Percentiles rank a stretch among this genome's conserved stretches.
phyloP scores from a whole-genome alignment of 2,329 filamentous ascomycete genomes.

The Atkinsonella hypoxylon region DNA sequence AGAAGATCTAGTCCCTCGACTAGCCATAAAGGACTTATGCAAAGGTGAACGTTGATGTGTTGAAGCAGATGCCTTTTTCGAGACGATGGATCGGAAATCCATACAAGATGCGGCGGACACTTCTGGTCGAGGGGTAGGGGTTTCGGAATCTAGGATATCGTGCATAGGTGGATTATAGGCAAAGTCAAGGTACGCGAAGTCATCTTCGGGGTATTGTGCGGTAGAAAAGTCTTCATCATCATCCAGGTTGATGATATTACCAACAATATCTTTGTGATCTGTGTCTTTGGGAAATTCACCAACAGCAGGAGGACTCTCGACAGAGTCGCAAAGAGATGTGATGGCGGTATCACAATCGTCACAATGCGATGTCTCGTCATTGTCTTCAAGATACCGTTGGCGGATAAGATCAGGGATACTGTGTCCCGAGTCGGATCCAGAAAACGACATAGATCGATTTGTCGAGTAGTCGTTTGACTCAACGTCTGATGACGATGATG shows the following conservation, averaged over 20 bases:
- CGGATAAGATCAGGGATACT: conserved; percentile 21
- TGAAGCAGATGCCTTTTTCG: conserved; percentile 21
- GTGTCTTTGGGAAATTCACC: conserved; percentile 19
- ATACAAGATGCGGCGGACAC: conserved; percentile 22
- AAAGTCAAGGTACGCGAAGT: conserved; percentile 18
- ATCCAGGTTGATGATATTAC: conserved; percentile 21
- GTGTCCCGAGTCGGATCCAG: conserved; percentile 34
- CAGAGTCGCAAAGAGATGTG: conserved; percentile 33
- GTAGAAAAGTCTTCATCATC: conserved; percentile 26
- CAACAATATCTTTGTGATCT: conserved; percentile 17
- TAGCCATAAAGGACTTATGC: conserved; percentile 20
- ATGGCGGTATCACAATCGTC: conserved; percentile 31
- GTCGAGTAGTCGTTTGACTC: conserved; percentile 21
- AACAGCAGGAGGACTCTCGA: conserved; percentile 25
- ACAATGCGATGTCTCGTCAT: conserved; percentile 34
- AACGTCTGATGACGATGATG: conserved; percentile 22
- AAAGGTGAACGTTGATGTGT: conserved; percentile 22
- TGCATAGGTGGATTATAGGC: conserved; percentile 11
- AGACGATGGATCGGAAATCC: conserved; percentile 22
- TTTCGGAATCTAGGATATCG: conserved; percentile 30
- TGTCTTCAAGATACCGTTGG: conserved; percentile 22
- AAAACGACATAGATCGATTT: conserved; percentile 38
- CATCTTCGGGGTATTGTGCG: conserved; percentile 28
- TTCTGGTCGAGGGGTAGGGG: conserved; percentile 31
- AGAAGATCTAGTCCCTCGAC: conserved; percentile 15